Conservation (phyloP, 805 yeast genomes). For the Ogataea degrootiae region DNA sequence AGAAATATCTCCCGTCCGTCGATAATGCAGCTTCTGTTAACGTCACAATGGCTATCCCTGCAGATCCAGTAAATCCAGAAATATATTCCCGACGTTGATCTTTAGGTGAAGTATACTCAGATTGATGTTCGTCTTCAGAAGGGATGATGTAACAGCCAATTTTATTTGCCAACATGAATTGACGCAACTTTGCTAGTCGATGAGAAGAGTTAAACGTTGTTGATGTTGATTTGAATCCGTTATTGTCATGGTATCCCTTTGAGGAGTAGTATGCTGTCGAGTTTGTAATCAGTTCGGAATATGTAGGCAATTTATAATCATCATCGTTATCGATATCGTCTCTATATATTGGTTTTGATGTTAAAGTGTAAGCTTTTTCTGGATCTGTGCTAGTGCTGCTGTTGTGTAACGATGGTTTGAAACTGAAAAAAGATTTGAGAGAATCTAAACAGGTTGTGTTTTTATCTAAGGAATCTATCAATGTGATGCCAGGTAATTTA, state of each 20-base stretch:
- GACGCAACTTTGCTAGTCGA: constrained; percentile 36
- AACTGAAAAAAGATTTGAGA: constrained; percentile 11
- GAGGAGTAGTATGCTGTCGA: no score
- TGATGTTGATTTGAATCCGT: background rate
- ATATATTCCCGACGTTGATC: constrained; percentile 83
- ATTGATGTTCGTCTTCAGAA: constrained; percentile 90
- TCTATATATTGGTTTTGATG: no score
- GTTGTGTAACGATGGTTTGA: no score
- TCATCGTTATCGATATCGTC: no score
- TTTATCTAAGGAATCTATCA: constrained; percentile 17
- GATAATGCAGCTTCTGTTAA: constrained; percentile 66
- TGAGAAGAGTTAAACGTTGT: constrained; percentile 27
- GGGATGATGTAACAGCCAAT: constrained; percentile 52
- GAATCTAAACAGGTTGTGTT: constrained; percentile 17
- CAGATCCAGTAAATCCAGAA: constrained; percentile 88
- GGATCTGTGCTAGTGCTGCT: no score
- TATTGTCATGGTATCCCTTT: background rate
- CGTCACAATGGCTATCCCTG: constrained; percentile 87
- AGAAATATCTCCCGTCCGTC: constrained; percentile 92
- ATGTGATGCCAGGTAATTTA: constrained; percentile 1
- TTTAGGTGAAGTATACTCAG: constrained; percentile 77
- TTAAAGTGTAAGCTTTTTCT: no score
- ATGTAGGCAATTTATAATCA: no score
- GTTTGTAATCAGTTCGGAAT: no score
- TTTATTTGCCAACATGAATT: constrained; percentile 39